Evolutionary conservation across 352 stramenopile genomes (phyloP), one percentile per base, ranked within the genome.

Genomic region (Phytopythium helicoides): DNA sequence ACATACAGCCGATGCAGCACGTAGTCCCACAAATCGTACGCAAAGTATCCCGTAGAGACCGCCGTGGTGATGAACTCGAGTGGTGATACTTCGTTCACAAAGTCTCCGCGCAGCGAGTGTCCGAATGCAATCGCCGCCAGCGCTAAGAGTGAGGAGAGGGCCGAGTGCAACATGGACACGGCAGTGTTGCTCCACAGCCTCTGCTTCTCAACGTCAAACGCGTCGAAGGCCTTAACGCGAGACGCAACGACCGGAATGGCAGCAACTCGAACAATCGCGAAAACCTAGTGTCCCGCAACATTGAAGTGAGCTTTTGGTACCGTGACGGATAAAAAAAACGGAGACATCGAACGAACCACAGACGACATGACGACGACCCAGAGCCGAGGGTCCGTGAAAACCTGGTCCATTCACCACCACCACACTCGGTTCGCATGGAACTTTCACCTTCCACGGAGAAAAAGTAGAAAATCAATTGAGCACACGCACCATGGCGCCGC

Each of bases 11-110:
- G 62, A 37, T 92, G 76, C 23, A 89, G 64, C 62, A 88, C 58
- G 36, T 81, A 92, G 57, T 92, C 81, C 74, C 76, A 87, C 46
- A 89, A 72, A 45, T 92, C 81, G 49, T 92, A 89, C n/a, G 73
- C 77, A 60, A 92, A 92, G 56, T 92, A 92, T 15, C 81, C 56
- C 22, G 76, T 87, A 22, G 81, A 92, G 35, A 89, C 56, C 18
- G 73, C 72, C 0, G 74, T 89, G 15, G 81, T 75, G n/a, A 86
- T 47, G 54, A 76, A 76, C 31, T 76, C 68, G 25, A 52, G 49
- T 6, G 46, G 65, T 14, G 68, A 68, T 25, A 56, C 50, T n/a
- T 39, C 56, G 52, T 77, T 86, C 22, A 78, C 69, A 26, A 66
- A 76, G 37, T 74, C 71, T 0, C 41, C 68, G 41, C 45, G 34